Base-by-base conservation (phyloP, 2,329 filamentous ascomycete genomes). In the Colletotrichum tanaceti region DNA sequence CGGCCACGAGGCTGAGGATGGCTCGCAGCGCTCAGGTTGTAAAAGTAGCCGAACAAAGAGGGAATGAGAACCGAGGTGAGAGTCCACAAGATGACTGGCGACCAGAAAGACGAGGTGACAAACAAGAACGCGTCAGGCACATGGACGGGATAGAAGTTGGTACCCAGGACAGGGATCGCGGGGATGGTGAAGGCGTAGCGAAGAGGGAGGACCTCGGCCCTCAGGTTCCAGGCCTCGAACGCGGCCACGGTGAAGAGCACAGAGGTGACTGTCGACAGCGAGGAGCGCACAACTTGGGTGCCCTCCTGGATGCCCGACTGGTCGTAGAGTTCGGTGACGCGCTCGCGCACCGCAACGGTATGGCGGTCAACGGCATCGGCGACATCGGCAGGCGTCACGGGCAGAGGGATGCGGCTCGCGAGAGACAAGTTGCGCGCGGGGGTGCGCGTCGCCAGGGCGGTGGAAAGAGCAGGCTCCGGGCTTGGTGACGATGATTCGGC, bases 81-180 rank as follows among this genome's bases (percentile, higher is more conserved):
- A 5, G 88, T 78, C 94, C 94, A 98, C 22, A 94, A 85, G 9
- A 90, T 84, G 63, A 92, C 88, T 0, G 94, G 91, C 0, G 88
- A 90, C 95, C 95, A 98, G 85, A 97, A 98, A 32, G 87, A 86
- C 46, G 86, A 82, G 1, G 91, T 92, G 44, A 97, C 80, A 10
- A 98, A 82, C 38, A 91, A 80, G 79, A 96, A 97, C 73, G 97
- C 83, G 78, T 98, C 93, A 0, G 94, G 93, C 22, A 96, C 79
- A 74, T 88, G 86, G 70, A 97, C 83, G 3, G 88, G 82, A 71
- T 88, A 84, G 70, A 88, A 86, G 7, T 83, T 80, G 16, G 87
- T 87, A 65, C 85, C 83, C 24, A 93, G 78, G 22, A 83, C 77
- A 14, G 79, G 73, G 62, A 91, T 78, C 38, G 89, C 85, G 5